A percentile compares a stretch with the other conserved stretches of the same genome.
Conservation (phyloP, 164 flowering plant genomes). For the Stephania cephalantha region DNA sequence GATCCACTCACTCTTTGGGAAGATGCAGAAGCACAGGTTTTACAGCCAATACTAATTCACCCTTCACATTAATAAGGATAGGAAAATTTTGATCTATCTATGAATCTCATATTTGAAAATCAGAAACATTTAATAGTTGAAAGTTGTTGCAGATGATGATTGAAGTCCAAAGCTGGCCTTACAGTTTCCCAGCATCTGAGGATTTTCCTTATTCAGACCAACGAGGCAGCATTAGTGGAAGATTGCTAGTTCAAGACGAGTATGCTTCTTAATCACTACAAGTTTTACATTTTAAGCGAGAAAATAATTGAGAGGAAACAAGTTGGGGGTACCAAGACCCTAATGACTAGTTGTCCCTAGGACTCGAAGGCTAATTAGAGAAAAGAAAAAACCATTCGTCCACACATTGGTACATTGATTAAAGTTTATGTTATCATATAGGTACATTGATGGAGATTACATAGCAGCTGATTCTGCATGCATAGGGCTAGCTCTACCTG, state of each 20-base stretch:
- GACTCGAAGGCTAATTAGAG: too few relatives aligned
- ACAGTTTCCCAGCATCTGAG: constrained; percentile 56
- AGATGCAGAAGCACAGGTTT: constrained; percentile 71
- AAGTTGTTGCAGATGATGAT: constrained; percentile 33
- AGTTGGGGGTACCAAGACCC: too few relatives aligned
- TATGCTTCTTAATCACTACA: constrained; percentile 10
- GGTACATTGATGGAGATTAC: constrained; percentile 33
- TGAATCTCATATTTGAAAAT: too few relatives aligned
- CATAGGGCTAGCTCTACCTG: constrained; percentile 80
- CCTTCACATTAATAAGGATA: too few relatives aligned
- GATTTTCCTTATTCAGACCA: constrained; percentile 53
- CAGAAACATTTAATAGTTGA: too few relatives aligned
- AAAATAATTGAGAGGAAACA: too few relatives aligned
- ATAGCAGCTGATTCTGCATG: constrained; percentile 50
- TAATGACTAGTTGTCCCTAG: too few relatives aligned
- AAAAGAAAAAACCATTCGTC: too few relatives aligned
- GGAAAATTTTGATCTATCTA: too few relatives aligned
- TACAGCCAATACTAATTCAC: too few relatives aligned
- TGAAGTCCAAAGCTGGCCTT: constrained; percentile 86
- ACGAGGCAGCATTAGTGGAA: constrained; percentile 59
- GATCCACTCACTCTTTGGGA: constrained; percentile 59
- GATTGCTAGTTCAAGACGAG: constrained; percentile 61
- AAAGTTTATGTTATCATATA: not conserved
- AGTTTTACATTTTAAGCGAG: not conserved
- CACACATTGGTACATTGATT: not conserved